phyloP scores from a whole-genome alignment of 352 stramenopile genomes.

The Globisporangium mamillatum region DNA sequence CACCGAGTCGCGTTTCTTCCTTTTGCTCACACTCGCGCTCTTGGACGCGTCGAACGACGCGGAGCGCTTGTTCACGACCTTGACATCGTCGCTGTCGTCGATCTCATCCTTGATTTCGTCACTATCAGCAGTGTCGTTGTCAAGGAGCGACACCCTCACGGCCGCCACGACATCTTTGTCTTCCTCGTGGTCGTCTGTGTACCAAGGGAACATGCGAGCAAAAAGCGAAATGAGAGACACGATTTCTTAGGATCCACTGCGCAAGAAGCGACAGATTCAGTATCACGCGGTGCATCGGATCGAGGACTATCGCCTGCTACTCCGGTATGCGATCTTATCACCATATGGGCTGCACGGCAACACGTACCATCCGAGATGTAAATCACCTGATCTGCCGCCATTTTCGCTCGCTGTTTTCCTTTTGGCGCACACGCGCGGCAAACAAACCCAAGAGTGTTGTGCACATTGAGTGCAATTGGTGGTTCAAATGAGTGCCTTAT shows the following conservation, averaged over 20 bases:
- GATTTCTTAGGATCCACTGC: neutral
- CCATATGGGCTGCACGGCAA: neutral
- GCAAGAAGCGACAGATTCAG: neutral
- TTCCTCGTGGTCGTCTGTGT: constrained; percentile 11
- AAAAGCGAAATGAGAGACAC: neutral
- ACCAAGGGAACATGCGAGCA: neutral
- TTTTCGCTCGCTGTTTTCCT: constrained; percentile 1
- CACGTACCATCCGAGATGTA: constrained; percentile 51
- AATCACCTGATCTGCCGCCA: constrained; percentile 30
- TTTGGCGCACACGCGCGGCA: neutral
- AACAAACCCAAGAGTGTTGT: neutral
- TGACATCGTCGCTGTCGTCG: neutral
- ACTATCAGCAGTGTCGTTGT: constrained; percentile 4
- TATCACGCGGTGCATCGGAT: neutral
- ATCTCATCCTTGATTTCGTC: constrained; percentile 9
- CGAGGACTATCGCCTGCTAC: neutral
- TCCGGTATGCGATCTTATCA: neutral
- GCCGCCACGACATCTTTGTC: neutral
- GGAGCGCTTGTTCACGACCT: constrained; percentile 3
- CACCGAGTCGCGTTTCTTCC: constrained; percentile 7
- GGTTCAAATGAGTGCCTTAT: constrained; percentile 3
- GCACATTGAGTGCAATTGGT: neutral
- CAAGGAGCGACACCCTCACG: constrained; percentile 1
- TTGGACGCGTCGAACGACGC: constrained; percentile 6
- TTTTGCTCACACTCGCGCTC: constrained; percentile 2